Evolutionary conservation across 257 asterid species (phyloP).

Genomic region (Ilex aquifolium): DNA sequence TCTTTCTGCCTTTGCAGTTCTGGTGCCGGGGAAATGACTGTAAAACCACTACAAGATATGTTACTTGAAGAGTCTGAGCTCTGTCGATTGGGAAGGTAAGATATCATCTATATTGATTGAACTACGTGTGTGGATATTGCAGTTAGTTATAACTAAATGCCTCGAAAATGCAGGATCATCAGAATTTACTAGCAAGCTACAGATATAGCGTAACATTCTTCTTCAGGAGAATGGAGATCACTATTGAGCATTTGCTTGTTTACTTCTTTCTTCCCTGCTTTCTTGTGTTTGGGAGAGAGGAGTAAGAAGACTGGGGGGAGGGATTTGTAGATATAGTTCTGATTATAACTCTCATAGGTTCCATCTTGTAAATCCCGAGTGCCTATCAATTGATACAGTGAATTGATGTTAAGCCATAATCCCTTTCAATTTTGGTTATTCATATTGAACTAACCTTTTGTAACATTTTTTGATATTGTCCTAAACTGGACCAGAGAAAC

Average conservation of each 20-base stretch:
- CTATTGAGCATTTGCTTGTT: not conserved
- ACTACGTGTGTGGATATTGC: not conserved
- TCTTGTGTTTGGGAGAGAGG: not conserved
- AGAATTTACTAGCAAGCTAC: slow-evolving; percentile 18
- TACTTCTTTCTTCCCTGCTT: not conserved
- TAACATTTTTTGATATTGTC: too few species aligned
- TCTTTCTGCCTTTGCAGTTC: slow-evolving; percentile 20
- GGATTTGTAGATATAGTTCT: slow-evolving; percentile 5
- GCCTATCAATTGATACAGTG: too few species aligned
- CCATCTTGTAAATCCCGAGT: too few species aligned
- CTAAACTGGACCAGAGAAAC: too few species aligned
- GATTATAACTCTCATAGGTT: too few species aligned
- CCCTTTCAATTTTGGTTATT: too few species aligned
- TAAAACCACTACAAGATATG: slow-evolving; percentile 56
- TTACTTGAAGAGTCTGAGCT: slow-evolving; percentile 80
- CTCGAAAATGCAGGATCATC: slow-evolving; percentile 25
- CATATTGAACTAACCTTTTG: too few species aligned
- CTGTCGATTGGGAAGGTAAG: slow-evolving; percentile 62
- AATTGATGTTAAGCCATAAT: too few species aligned
- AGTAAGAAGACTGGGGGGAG: not conserved
- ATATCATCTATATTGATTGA: not conserved
- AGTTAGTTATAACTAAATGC: not conserved
- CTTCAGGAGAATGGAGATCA: not conserved
- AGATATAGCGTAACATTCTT: not conserved
- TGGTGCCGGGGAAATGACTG: slow-evolving; percentile 22